Conservation (phyloP, 441 rosid genomes). For the Iberis amara region DNA sequence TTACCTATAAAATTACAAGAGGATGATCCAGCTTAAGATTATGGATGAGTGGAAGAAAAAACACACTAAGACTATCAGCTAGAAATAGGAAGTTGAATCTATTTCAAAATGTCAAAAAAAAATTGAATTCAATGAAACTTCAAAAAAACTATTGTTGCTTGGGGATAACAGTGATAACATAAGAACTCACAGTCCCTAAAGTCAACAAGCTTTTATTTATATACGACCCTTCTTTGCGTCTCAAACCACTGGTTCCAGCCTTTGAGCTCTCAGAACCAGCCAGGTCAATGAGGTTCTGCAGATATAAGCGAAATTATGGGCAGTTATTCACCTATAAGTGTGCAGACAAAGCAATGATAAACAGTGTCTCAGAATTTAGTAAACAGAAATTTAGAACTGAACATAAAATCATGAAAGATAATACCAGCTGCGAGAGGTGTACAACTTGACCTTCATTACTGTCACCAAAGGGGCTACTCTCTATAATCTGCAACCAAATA, state of each 20-base stretch:
- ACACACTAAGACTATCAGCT: constrained; percentile 9
- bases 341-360: constrained; percentile 9
- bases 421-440: constrained; percentile 92
- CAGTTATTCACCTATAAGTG: constrained; percentile 7
- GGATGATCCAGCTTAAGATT: constrained; percentile 14
- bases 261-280: constrained; percentile 99
- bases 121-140: constrained; percentile 14
- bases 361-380: neutral
- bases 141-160: constrained; percentile 7
- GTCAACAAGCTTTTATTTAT: constrained; percentile 95
- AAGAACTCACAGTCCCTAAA: constrained; percentile 86
- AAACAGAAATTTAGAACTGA: neutral
- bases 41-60: constrained; percentile 6
- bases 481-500: constrained; percentile 59
- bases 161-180: constrained; percentile 5
- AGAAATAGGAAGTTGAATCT: neutral
- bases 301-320: constrained; percentile 35
- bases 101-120: constrained; percentile 5
- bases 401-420: constrained; percentile 15
- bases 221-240: constrained; percentile 96
- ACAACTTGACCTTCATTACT: constrained; percentile 75
- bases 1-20: constrained; percentile 48
- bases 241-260: constrained; percentile 86
- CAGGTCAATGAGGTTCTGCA: constrained; percentile 99
- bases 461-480: constrained; percentile 83